Base-by-base conservation (phyloP, 495 filamentous ascomycete species). In the Beverwykella pulmonaria region DNA sequence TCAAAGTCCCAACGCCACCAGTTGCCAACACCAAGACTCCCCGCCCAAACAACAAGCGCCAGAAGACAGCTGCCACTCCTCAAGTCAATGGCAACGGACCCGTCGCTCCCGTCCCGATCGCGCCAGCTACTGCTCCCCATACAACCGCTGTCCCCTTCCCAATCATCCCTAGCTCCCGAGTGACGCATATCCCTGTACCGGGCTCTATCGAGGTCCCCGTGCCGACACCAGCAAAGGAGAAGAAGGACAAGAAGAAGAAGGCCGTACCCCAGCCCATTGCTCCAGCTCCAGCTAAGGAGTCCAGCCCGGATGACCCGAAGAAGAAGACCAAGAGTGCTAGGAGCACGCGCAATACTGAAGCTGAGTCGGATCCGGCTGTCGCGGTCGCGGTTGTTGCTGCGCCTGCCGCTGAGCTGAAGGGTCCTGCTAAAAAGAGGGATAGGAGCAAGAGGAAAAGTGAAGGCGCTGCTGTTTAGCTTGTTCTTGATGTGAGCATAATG, bases 1-100 rank as follows among this genome's bases (percentile, higher is more conserved):
- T 70, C 30, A 72, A 72, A 22, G 57, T 61, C 7, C 59, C 64
- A 6, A 50, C 59, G 6, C 69, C 69, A 4, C 65, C 69, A 19
- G 46, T 30, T 29, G 46, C 57, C 46, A 69, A 71, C 32, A 69
- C 70, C 0, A 69, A 71, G 58, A 69, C 70, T 1, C 70, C 65
- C 12, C 53, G 57, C 9, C 22, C 66, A 20, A 65, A 58, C 61
- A 72, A 72, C 61, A 72, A 72, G 58, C 65, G 70, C 47, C 70
- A 69, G 53, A 72, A 72, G 66, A 59, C 53, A 1, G 50, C 63
- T 0, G 1, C 44, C 1, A 27, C 49, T 32, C 48, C 54, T 5
- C 30, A 56, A 6, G 50, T 44, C 27, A 65, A 65, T 47, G 66
- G 53, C 27, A 29, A 29, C 5, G 39, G 39, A 44, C 3, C 39